Conservation (phyloP, 2,329 filamentous ascomycete species). For the Alternaria sp. region DNA sequence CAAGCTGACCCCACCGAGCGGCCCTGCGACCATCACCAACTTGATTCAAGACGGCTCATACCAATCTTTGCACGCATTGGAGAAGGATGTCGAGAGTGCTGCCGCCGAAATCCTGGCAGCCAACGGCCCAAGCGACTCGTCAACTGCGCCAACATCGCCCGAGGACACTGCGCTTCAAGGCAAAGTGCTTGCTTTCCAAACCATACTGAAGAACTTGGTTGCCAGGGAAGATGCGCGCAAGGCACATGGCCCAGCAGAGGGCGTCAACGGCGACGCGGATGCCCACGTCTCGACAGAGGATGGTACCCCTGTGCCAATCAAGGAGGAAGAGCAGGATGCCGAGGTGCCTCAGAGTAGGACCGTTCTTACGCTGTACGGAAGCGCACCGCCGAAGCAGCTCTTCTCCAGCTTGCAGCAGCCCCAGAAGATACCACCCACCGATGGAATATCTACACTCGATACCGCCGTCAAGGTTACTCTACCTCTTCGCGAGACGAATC, state of each 20-base stretch:
- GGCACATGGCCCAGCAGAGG: conserved; percentile 13
- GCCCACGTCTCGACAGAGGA: conserved; percentile 20
- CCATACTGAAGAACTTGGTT: conserved; percentile 39
- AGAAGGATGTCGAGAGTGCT: conserved; percentile 53
- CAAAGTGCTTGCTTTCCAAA: conserved; percentile 46
- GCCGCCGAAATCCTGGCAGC: conserved; percentile 50
- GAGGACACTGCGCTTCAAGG: conserved; percentile 46
- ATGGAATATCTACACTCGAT: conserved; percentile 48
- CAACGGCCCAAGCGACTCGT: conserved; percentile 34
- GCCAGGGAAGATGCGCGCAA: conserved; percentile 40
- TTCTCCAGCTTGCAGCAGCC: conserved; percentile 82
- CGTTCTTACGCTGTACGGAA: conserved; percentile 80
- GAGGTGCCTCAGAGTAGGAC: conserved; percentile 57
- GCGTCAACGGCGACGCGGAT: conserved; percentile 15
- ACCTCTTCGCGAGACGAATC: conserved; percentile 67
- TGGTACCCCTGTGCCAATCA: conserved; percentile 22
- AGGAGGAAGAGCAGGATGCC: conserved; percentile 32
- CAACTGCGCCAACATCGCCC: conserved; percentile 39
- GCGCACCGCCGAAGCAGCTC: conserved; percentile 75
- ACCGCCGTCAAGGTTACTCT: conserved; percentile 54
- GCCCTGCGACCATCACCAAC: conserved; percentile 47
- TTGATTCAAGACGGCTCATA: conserved; percentile 53
- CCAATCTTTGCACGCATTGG: conserved; percentile 52
- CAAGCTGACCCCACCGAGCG: conserved; percentile 49
- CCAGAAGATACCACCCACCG: conserved; percentile 47